Evolutionary conservation across 192 early-diverging fungal genomes (phyloP), one percentile per base, ranked within the genome.

Genomic region (Diversispora epigaea): DNA sequence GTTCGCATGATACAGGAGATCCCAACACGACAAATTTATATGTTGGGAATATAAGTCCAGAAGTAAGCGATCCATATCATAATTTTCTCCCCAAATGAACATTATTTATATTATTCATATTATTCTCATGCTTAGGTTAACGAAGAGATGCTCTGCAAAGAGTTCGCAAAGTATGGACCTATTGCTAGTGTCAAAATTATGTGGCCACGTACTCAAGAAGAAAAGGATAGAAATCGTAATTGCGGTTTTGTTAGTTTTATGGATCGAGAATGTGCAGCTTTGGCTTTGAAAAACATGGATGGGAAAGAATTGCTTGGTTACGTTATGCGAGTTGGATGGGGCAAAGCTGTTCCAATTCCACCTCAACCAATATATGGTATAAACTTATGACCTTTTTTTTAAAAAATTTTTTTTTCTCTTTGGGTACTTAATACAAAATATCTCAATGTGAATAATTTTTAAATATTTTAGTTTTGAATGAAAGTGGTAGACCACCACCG

Each of bases 101-200:
- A 4, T 54, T 54, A 52, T 52, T 52, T 52, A 52, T 11, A 17
- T 54, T 1, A 54, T 4, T 17, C 0, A 10, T 14, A 54, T 54
- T 11, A 11, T 17, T 54, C 8, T 44, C n/a, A 5, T 64, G 25
- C 12, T 52, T 55, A 75, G 73, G 74, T 90, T 0, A 91, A 90
- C 72, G 94, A 97, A 77, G 87, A 88, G 39, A 72, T 79, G 14
- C 76, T 98, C 3, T 93, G 91, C 64, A 75, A 82, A 76, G 87
- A 86, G 43, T 98, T 98, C 89, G 94, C 84, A 15, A 80, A 70
- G 41, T 93, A 86, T 72, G 96, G 96, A 0, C 89, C 95, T 1
- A 94, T 98, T 73, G 95, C 87, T 9, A 93, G 91, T 67, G 91
- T 96, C 62, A 98, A 98, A 77, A 91, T 98, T 56, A 94, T 98